Conservation (phyloP, 176 grass and related monocot species). For the Cenchrus fungigraminus region DNA sequence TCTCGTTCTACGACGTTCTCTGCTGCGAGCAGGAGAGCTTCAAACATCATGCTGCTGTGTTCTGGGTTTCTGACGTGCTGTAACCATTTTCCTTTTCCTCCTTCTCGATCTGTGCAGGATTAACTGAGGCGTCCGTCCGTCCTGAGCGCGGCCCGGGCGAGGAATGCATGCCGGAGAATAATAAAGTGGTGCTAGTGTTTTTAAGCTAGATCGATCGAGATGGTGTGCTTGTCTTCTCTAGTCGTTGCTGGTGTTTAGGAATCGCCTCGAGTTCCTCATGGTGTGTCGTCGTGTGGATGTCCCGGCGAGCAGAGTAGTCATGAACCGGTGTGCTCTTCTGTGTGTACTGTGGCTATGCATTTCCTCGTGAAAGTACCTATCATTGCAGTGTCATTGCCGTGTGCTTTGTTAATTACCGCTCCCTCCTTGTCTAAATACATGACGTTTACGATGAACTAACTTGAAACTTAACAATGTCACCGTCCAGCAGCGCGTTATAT, state of each 20-base stretch:
- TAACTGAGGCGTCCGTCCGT: background rate
- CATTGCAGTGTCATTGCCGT: background rate
- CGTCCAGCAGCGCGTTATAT: no score
- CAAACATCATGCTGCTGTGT: background rate
- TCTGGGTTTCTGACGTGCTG: background rate
- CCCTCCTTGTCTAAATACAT: no score
- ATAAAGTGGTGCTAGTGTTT: constrained; percentile 26
- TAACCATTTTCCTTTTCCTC: background rate
- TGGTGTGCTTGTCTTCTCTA: constrained; percentile 13
- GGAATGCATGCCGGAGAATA: constrained; percentile 15
- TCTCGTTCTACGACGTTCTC: background rate
- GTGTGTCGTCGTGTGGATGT: background rate
- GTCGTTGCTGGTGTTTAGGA: constrained; percentile 32
- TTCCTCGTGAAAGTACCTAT: background rate
- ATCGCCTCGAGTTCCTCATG: background rate
- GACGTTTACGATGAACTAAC: no score
- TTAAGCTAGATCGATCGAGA: background rate
- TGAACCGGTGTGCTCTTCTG: background rate
- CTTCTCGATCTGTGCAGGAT: constrained; percentile 29
- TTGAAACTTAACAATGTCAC: background rate
- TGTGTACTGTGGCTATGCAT: background rate
- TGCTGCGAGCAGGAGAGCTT: no score
- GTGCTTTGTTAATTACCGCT: background rate
- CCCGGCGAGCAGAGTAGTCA: background rate
- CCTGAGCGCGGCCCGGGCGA: background rate